Conservation (phyloP, 192 early-diverging fungal genomes). For the Gryganskiella cystojenkinii region DNA sequence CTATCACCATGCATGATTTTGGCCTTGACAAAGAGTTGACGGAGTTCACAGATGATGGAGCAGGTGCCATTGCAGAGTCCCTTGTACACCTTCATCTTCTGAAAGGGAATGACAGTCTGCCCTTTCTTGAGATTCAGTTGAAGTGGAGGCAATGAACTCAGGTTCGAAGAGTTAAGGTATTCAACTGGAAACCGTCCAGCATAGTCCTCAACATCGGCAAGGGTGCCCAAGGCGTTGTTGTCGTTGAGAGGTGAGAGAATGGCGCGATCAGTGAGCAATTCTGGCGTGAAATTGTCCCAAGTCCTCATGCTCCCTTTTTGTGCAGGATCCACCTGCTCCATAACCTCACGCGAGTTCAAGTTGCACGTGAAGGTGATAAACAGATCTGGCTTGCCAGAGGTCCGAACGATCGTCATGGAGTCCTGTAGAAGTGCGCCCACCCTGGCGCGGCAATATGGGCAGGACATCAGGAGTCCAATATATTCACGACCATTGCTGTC, state of each 20-base stretch:
- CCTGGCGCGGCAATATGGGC: too few relatives aligned
- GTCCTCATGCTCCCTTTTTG: slow-evolving; percentile 33
- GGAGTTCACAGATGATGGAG: background rate
- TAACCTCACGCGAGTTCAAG: slow-evolving; percentile 43
- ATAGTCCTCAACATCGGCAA: too few relatives aligned
- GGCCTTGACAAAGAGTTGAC: slow-evolving; percentile 8
- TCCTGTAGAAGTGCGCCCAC: too few relatives aligned
- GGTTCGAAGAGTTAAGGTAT: slow-evolving; percentile 4
- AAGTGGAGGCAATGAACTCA: slow-evolving; percentile 7
- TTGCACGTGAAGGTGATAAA: slow-evolving; percentile 47
- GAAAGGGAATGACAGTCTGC: slow-evolving; percentile 24
- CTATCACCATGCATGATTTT: slow-evolving; percentile 1
- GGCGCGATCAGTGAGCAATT: too few relatives aligned
- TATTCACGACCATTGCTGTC: too few relatives aligned
- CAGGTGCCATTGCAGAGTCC: slow-evolving; percentile 44
- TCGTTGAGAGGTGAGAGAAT: too few relatives aligned
- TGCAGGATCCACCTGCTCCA: background rate
- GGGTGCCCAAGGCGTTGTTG: too few relatives aligned
- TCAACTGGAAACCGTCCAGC: background rate
- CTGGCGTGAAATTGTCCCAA: too few relatives aligned
- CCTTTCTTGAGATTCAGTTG: slow-evolving; percentile 1
- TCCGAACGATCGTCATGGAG: slow-evolving; percentile 27
- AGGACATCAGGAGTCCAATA: too few relatives aligned
- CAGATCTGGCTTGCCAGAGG: slow-evolving; percentile 1
- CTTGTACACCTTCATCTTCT: too few relatives aligned